Evolutionary conservation across 345 rosid genomes (phyloP), one percentile per base, ranked within the genome.

Genomic region (Acer negundo): DNA sequence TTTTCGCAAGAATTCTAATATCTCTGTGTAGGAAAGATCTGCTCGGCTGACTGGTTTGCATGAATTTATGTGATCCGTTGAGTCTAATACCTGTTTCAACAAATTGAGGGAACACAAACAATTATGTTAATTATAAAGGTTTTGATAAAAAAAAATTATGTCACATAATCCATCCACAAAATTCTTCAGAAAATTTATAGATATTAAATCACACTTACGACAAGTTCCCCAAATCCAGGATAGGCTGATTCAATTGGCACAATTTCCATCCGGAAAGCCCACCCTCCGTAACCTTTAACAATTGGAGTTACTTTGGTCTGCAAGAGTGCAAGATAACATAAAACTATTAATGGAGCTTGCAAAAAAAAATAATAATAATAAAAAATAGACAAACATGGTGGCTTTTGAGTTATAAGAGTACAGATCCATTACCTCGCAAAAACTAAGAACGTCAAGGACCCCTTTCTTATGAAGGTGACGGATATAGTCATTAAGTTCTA

Each of bases 271-370:
- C 99, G 88, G 35, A 92, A 86, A 56, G 99, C 99, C 98, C 97
- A 94, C 79, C 98, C 99, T 72, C 99, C 97, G 70, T 92, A 96
- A 47, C 99, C 98, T 89, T 94, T 97, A 70, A 96, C 99, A 10
- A 96, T 91, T 64, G 99, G 97, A 40, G 97, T 92, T 69, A 96
- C 95, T 86, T 96, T 90, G 63, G 99, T 92, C 99, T 96, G 93
- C 86, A 86, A 31, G 38, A 31, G 38, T 31, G 38, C 38, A 31
- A 31, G 38, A 31, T 31, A 31, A 31, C 38, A 31, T 31, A 31
- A 31, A 69, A 7, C n/a, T 38, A 56, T 19, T 24, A 38, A 49
- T 53, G 64, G 73, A 65, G 62, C 56, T 61, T 12, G 19, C 69
- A 58, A 11, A 23, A 19, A 76, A n/a, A 53, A 31, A 31, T 3